Evolutionary conservation across 371 early-diverging fungal genomes (phyloP), one percentile per base, ranked within the genome.

Genomic region (Gilbertella persicaria): DNA sequence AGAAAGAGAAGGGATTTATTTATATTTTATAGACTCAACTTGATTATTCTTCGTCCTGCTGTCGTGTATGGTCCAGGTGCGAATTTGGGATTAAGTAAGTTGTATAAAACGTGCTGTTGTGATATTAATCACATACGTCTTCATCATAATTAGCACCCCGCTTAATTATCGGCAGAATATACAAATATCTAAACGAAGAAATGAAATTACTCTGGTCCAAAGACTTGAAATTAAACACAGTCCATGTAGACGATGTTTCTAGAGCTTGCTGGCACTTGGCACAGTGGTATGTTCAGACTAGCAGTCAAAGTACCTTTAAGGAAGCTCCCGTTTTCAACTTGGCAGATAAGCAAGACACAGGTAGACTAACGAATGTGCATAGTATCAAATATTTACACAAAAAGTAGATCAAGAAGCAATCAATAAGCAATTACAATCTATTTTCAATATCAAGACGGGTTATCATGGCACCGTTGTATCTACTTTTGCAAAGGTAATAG

Each of bases 181-280:
- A 95, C 69, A 72, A 90, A 52, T 82, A 88, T 20, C 62, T 88
- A 17, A 73, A 83, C 29, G 90, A 91, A 58, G 87, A 90, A 62
- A 94, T 97, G 96, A 91, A 90, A 40, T 75, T 93, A 17, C 75
- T 96, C 40, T 96, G 96, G 96, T 90, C 89, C 12, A 89, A 89
- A 49, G 93, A 91, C 52, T 69, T 94, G 39, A 88, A 86, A 62
- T 78, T 96, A 57, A 94, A 93, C 67, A 95, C 96, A 0, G 95
- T 97, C 6, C 97, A 97, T 73, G 95, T 93, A 2, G 29, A 64
- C 1, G 97, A 97, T 66, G 93, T 94, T 4, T 84, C 79, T 1
- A 75, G 86, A 4, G 94, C 94, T 3, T 75, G 89, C 36, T 87
- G 92, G 86, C 80, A 83, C 35, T 68, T 86, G 45, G 82, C 77